Percentiles rank a stretch among this genome's conserved stretches.
Conservation (phyloP, 257 asterid species). For the Lycium barbarum region DNA sequence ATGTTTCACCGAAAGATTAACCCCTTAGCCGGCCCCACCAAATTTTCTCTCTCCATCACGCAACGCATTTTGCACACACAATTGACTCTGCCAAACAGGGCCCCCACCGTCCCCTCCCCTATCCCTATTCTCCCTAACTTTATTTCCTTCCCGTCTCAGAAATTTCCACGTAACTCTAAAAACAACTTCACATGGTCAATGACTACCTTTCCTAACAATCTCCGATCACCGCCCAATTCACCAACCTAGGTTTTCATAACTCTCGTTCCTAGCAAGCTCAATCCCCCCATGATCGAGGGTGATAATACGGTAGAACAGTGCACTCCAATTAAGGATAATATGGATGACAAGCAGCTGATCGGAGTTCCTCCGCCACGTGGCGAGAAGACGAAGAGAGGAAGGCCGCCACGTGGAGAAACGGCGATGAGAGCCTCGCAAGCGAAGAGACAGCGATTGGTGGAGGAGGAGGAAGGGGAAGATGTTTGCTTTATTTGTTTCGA, state of each 20-base stretch:
- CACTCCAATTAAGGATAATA: constrained; percentile 34
- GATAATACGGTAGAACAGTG: constrained; percentile 26
- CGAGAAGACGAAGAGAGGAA: constrained; percentile 72
- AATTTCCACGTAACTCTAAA: constrained; percentile 1
- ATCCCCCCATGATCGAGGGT: neutral
- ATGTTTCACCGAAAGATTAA: neutral
- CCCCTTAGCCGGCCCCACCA: neutral
- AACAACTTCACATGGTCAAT: constrained; percentile 21
- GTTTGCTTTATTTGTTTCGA: constrained; percentile 97
- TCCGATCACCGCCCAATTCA: neutral
- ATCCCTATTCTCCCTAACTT: neutral
- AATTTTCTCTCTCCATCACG: neutral
- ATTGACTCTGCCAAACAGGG: constrained; percentile 24
- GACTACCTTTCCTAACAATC: constrained; percentile 13
- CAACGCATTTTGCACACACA: neutral
- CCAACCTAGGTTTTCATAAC: neutral
- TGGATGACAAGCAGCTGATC: constrained; percentile 39
- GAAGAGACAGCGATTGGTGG: constrained; percentile 34
- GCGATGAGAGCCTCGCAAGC: constrained; percentile 51
- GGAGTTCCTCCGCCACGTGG: constrained; percentile 52
- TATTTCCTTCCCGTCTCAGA: neutral
- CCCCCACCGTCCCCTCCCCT: neutral
- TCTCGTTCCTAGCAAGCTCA: neutral
- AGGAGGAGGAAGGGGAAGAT: constrained; percentile 78
- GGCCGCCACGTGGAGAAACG: constrained; percentile 65